Evolutionary conservation across 768 basidiomycete species (phyloP).

Genomic region (Suillus subalutaceus): DNA sequence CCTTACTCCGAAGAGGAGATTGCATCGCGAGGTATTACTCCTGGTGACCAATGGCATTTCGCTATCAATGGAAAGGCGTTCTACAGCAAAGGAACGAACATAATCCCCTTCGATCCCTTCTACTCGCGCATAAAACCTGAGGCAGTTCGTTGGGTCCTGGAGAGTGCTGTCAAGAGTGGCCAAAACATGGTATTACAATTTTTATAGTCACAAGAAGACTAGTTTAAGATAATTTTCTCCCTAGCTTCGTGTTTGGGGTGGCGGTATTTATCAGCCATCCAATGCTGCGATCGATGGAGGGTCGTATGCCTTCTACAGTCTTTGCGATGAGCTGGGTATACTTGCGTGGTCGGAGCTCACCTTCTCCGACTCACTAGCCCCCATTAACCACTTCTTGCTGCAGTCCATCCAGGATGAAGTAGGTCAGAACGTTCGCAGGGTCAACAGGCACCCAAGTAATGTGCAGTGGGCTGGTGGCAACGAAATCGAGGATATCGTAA

Average conservation of each 20-base stretch:
- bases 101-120: conserved; percentile 65
- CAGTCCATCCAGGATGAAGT: conserved; percentile 57
- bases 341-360: conserved; percentile 65
- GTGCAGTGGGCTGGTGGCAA: conserved; percentile 65
- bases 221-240: neutral
- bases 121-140: conserved; percentile 54
- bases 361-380: conserved; percentile 59
- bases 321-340: conserved; percentile 63
- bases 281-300: conserved; percentile 42
- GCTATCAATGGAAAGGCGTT: conserved; percentile 59
- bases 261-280: conserved; percentile 55
- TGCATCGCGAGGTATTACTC: conserved; percentile 50
- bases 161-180: conserved; percentile 55
- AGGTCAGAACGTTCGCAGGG: conserved; percentile 55
- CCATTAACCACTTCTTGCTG: conserved; percentile 56
- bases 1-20: conserved; percentile 50
- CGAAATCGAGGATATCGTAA: conserved; percentile 59
- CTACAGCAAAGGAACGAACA: conserved; percentile 57
- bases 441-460: conserved; percentile 59
- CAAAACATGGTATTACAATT: conserved; percentile 54
- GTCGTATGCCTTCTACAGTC: conserved; percentile 56
- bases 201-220: conserved; percentile 15
- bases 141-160: conserved; percentile 55
- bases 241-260: conserved; percentile 63
- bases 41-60: conserved; percentile 65